phyloP scores from a whole-genome alignment of 495 filamentous ascomycete genomes.

The Podospora conica region DNA sequence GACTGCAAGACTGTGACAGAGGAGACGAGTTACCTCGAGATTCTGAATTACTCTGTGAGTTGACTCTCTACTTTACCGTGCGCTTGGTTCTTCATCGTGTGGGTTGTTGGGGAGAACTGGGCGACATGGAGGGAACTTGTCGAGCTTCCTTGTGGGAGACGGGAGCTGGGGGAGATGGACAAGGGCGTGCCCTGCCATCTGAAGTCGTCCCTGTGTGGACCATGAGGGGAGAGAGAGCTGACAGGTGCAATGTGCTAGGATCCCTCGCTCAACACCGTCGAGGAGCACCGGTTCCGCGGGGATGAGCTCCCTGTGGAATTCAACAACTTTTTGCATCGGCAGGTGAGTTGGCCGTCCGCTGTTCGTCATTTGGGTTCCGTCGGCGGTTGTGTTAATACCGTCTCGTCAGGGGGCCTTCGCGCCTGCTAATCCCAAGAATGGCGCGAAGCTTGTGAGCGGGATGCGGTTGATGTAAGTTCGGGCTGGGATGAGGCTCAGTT shows the following conservation, averaged over 20 bases:
- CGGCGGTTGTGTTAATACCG: neutral
- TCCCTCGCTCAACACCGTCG: conserved; percentile 34
- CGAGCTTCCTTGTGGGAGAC: neutral
- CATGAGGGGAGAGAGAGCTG: neutral
- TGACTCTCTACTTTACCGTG: neutral
- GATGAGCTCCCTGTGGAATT: conserved; percentile 45
- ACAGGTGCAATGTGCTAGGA: conserved; percentile 4
- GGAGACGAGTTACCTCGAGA: conserved; percentile 47
- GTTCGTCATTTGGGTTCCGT: neutral
- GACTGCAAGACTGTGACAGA: conserved; percentile 41
- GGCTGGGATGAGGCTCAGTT: neutral
- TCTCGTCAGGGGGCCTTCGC: conserved; percentile 42
- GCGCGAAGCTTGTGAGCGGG: conserved; percentile 37
- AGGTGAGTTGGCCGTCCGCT: conserved; percentile 27
- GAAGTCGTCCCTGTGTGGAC: neutral
- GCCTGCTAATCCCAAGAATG: conserved; percentile 34
- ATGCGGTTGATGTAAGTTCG: conserved; percentile 46
- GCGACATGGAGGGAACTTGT: neutral
- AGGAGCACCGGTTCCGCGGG: conserved; percentile 39
- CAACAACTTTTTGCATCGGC: conserved; percentile 45
- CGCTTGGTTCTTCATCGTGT: neutral
- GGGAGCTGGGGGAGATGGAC: neutral
- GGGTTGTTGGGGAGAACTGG: neutral
- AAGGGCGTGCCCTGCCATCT: neutral
- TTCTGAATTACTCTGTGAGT: conserved; percentile 50